Percentiles rank a stretch among this genome's conserved stretches.
phyloP scores from a whole-genome alignment of 2,329 filamentous ascomycete genomes.

The Scopulariopsis brevicaulis region DNA sequence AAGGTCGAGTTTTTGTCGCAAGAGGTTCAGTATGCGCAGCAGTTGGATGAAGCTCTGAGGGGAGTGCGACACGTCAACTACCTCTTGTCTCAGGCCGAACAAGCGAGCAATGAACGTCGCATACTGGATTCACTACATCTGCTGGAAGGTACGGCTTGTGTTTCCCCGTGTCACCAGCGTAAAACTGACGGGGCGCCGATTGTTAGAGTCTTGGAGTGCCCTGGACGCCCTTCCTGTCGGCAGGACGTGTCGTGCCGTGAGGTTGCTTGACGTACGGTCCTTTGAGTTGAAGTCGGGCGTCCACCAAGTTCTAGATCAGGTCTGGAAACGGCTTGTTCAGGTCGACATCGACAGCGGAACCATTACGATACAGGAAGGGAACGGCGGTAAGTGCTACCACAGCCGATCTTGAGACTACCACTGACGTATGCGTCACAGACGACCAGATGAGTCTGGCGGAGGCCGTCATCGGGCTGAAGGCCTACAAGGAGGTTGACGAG shows the following conservation, averaged over 20 bases:
- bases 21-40: constrained; percentile 47
- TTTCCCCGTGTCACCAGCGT: background rate
- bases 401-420: too few relatives aligned
- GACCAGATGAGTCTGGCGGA: constrained; percentile 40
- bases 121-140: constrained; percentile 44
- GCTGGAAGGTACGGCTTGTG: constrained; percentile 37
- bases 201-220: constrained; percentile 40
- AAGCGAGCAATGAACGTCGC: constrained; percentile 38
- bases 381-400: background rate
- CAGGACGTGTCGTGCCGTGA: constrained; percentile 49
- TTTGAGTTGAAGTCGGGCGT: constrained; percentile 57
- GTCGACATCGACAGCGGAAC: constrained; percentile 44
- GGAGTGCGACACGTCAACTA: constrained; percentile 45
- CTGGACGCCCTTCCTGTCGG: constrained; percentile 49
- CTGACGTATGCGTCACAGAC: constrained; percentile 16
- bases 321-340: constrained; percentile 60
- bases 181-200: background rate
- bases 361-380: constrained; percentile 23
- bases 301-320: constrained; percentile 50
- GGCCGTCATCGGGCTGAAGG: constrained; percentile 42
- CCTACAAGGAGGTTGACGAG: constrained; percentile 50
- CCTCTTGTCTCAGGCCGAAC: constrained; percentile 51
- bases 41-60: constrained; percentile 38
- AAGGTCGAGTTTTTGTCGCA: constrained; percentile 44
- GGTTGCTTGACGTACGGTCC: constrained; percentile 52